Conservation (phyloP, 129 eudicot genomes). For the Lactuca saligna region DNA sequence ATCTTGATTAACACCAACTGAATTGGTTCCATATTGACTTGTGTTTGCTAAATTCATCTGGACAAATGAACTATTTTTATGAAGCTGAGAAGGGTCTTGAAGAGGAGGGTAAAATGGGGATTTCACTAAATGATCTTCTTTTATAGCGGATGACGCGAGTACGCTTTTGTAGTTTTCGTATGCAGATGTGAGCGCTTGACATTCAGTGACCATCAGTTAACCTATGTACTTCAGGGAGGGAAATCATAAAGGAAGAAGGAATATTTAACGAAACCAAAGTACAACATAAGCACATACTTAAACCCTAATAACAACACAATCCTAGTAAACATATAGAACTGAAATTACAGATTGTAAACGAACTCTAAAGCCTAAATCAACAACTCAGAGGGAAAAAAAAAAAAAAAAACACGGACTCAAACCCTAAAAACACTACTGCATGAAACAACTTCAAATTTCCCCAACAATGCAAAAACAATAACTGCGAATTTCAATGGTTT, state of each 20-base stretch:
- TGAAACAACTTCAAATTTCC: constrained; percentile 14
- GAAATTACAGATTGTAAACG: constrained; percentile 11
- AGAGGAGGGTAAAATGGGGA: constrained; percentile 31
- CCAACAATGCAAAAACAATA: constrained; percentile 22
- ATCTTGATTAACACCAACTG: constrained; percentile 29
- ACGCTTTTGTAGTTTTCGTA: constrained; percentile 30
- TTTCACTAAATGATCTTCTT: constrained; percentile 25
- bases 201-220: constrained; percentile 3
- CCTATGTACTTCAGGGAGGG: neutral
- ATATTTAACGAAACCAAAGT: neutral
- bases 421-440: constrained; percentile 29
- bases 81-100: constrained; percentile 38
- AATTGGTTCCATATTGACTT: constrained; percentile 35
- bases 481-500: constrained; percentile 14
- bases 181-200: constrained; percentile 18
- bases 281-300: constrained; percentile 7
- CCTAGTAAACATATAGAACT: neutral
- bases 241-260: neutral
- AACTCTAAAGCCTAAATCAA: constrained; percentile 16
- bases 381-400: neutral
- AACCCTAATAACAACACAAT: constrained; percentile 26
- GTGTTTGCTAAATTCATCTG: constrained; percentile 42
- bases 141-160: constrained; percentile 25
- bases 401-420: neutral
- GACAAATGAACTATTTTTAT: constrained; percentile 31